A percentile compares a stretch with the other conserved stretches of the same genome.
Conservation (phyloP, 305 asterid species). For the Fraxinus latifolia region DNA sequence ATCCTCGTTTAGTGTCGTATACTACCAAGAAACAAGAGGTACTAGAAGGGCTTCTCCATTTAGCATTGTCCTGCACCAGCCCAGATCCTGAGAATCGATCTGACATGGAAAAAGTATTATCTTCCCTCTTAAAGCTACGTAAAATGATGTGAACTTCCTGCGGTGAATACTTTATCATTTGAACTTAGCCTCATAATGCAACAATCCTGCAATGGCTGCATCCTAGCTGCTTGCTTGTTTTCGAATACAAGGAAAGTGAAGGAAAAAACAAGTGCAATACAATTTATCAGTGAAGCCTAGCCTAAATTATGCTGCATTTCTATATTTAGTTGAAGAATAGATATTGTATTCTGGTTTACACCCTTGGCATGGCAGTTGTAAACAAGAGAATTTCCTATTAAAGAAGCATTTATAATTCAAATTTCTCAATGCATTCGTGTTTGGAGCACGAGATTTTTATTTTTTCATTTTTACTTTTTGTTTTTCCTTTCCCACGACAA, state of each 20-base stretch:
- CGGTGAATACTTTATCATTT: background rate
- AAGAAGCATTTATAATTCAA: background rate
- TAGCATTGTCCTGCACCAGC: conserved; percentile 66
- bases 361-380: background rate
- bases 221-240: background rate
- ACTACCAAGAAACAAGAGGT: conserved; percentile 41
- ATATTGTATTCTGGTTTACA: background rate
- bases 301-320: background rate
- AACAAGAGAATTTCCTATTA: background rate
- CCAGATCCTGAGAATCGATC: conserved; percentile 64
- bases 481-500: background rate
- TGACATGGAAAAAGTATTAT: conserved; percentile 57
- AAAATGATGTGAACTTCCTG: conserved; percentile 23
- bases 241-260: background rate
- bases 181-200: background rate
- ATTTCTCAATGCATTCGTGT: background rate
- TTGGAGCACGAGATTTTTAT: background rate
- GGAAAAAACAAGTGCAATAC: background rate
- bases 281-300: background rate
- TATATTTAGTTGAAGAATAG: background rate
- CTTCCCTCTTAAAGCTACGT: conserved; percentile 52
- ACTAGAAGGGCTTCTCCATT: conserved; percentile 47
- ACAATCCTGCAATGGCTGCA: background rate
- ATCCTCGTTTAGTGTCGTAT: conserved; percentile 44
- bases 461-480: background rate